Evolutionary conservation across 1,284 basidiomycete species (phyloP), one percentile per base, ranked within the genome.

Genomic region (Leccinum brunneo-olivaceum): DNA sequence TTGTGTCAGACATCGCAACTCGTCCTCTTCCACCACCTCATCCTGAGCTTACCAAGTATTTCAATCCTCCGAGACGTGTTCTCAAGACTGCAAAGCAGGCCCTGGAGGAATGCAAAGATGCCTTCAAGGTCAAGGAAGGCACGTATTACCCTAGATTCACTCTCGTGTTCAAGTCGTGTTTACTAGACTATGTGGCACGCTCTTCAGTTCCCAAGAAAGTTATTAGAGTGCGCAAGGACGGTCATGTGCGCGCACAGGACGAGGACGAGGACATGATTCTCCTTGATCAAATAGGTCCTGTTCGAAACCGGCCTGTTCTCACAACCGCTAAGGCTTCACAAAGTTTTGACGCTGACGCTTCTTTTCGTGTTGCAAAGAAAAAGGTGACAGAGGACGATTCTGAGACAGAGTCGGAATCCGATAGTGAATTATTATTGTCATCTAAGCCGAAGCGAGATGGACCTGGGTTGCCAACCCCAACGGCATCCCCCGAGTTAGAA

Each of bases 1-100:
- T 90, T 10, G 81, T 86, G 6, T 66, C 77, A 1, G 86, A 94
- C 56, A 69, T 93, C 8, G 66, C 73, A n/a, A 70, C 68, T 2
- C 71, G 88, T 43, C 88, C 90, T 0, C 70, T 96, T 1, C 84
- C 87, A 0, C 85, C 85, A 0, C 90, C 91, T 0, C 90, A 95
- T 61, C 84, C 83, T 0, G 86, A 89, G 46, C 71, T 96, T 6
- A 67, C 77, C 23, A 90, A 88, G 55, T 97, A 88, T 64, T 81
- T 96, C 56, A 68, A 89, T 15, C 79, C 90, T 2, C 93, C 93
- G 0, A 71, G 67, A 25, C 72, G 73, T 32, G 77, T 86, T 1
- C 65, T 82, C 10, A 84, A 85, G 54, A 69, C 72, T 4, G 73
- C 83, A 0, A 65, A 68, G 28, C 64, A 70, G 1, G 67, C 79